Evolutionary conservation across 108 stramenopile species (phyloP), one percentile per base, ranked within the genome.

Genomic region (Pseudonitzschia multiseries): DNA sequence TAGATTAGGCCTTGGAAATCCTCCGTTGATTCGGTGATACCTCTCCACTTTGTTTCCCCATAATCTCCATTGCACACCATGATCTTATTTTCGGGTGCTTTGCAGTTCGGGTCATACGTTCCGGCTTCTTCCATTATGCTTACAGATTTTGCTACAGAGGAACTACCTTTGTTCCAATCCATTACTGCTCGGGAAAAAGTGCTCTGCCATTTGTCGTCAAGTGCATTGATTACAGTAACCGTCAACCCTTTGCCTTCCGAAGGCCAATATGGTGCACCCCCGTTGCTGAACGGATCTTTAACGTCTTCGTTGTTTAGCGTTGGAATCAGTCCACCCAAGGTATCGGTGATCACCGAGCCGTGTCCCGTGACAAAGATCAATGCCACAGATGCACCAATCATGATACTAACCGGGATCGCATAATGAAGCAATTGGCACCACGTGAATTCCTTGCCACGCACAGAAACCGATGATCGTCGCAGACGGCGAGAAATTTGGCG

Each of bases 131-230:
- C 4, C 9, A 68, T 61, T 31, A 94, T 77, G 0, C 79, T 79
- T 14, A 94, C 62, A 15, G 83, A 83, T 62, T 94, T 89, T 36
- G 36, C 36, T 8, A 24, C 57, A 59, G 4, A 26, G 21, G 91
- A 91, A 18, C 71, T 70, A 5, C 93, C 93, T 69, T 70, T 71
- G 42, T 92, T 82, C 93, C 93, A 94, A 41, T 94, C 86, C 8
- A 40, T 27, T 12, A 89, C 61, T 43, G 84, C 75, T 32, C 77
- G 57, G 4, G 73, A 50, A 48, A 94, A 87, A 32, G 78, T 77
- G 31, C 57, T 68, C 40, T 85, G 65, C 93, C 93, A 93, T 13
- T 69, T 63, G 5, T 69, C 65, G 8, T 81, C 80, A 46, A 94
- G 67, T 24, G 84, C 86, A 79, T 93, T 87, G 42, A 89, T 64